Conservation (phyloP, 225 moss, liverwort and hornwort genomes). For the Rhytidiadelphus loreus region DNA sequence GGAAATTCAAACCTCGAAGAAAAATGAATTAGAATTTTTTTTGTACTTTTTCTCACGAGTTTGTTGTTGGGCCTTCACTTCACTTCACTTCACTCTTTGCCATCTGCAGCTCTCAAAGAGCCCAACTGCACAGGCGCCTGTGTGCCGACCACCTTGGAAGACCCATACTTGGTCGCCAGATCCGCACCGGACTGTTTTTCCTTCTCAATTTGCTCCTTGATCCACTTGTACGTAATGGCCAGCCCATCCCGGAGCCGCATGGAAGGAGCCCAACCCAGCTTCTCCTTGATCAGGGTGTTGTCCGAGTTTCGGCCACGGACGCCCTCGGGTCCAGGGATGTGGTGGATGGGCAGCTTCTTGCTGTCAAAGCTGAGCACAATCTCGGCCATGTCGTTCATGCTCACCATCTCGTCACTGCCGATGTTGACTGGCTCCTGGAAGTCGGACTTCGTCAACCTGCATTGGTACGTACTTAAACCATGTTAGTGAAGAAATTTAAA, state of each 20-base stretch:
- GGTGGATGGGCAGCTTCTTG: conserved; percentile 56
- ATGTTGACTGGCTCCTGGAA: conserved; percentile 81
- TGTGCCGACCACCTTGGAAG: conserved; percentile 84
- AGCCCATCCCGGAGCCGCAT: conserved; percentile 79
- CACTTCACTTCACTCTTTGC: conserved; percentile 30
- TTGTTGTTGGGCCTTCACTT: not conserved
- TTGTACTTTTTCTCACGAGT: not conserved
- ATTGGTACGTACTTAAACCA: not conserved
- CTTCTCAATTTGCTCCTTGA: conserved; percentile 74
- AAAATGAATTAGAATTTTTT: not conserved
- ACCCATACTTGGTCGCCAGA: conserved; percentile 42
- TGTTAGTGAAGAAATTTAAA: too few species aligned
- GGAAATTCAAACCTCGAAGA: not conserved
- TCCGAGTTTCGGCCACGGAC: conserved; percentile 80
- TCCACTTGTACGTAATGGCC: conserved; percentile 74
- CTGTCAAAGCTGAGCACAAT: conserved; percentile 55
- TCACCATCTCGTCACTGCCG: conserved; percentile 83
- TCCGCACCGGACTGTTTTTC: conserved; percentile 25
- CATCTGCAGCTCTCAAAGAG: conserved; percentile 66
- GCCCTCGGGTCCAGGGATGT: conserved; percentile 75
- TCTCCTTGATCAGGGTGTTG: conserved; percentile 74
- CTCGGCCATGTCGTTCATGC: conserved; percentile 87
- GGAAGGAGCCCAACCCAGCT: conserved; percentile 72
- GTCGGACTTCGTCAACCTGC: conserved; percentile 81
- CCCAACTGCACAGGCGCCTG: conserved; percentile 88